Base-by-base conservation (phyloP, 495 filamentous ascomycete genomes). In the Terfezia claveryi region DNA sequence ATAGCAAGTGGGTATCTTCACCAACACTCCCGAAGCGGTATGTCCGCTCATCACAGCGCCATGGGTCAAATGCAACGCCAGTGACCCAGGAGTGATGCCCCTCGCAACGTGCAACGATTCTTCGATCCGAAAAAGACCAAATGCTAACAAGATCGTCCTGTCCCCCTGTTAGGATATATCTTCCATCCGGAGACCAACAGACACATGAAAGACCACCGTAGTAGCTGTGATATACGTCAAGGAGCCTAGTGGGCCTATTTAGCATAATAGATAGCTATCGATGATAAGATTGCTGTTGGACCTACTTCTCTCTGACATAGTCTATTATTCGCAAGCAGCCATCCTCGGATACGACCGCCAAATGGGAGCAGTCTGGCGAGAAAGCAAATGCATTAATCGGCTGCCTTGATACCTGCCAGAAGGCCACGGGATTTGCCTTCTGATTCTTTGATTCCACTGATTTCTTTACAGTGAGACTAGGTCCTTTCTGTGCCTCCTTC, bases 21-120 rank as follows among this genome's bases (percentile, higher is more conserved):
- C 92, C 92, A 14, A 96, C 92, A 60, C 83, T 92, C 32, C 92
- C 91, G 59, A 98, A 92, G 4, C 91, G 76, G 63, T 98, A 98
- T 57, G 86, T 95, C 57, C 81, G 76, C 59, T 89, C 86, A 64
- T 96, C 91, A 66, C 91, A 96, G 52, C 87, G 76, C 91, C 91
- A 96, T 0, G 85, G 85, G 65, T 98, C 91, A 62, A 96, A 98
- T 4, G 83, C 83, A 12, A 96, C 86, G 23, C 81, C 78, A 2
- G 85, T 87, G 0, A 98, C 88, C 89, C 88, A 98, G 38, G 84
- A 92, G 57, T 89, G 81, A 68, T 98, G 91, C 8, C 91, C 83
- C 61, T 91, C 86, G 65, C 91, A 94, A 44, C 92, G 77, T 23
- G 91, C 91, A 53, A 98, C 79, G 59, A 98, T 85, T 49, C 78